Percentiles rank a stretch among this genome's conserved stretches.
Evolutionary conservation across 2,329 filamentous ascomycete genomes (phyloP).

Genomic region (Sarocladiaceae sp.): DNA sequence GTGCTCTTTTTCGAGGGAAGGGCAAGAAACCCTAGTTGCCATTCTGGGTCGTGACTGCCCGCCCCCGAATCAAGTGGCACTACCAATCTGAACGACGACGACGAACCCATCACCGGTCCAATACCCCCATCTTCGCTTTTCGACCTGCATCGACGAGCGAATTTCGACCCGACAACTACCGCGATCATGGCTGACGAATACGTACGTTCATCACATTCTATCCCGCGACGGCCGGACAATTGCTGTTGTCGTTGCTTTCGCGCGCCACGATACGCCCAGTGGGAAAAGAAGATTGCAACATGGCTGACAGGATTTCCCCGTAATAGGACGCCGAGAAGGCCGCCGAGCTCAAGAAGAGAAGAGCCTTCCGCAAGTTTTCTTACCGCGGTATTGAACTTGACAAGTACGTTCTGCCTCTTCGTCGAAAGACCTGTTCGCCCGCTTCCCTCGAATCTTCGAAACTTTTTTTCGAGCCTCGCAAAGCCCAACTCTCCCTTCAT

Average conservation of each 20-base stretch:
- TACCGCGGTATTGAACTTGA: slow-evolving; percentile 99
- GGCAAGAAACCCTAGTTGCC: slow-evolving; percentile 5
- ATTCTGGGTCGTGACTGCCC: slow-evolving; percentile 2
- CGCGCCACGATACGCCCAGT: neutral
- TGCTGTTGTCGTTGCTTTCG: slow-evolving; percentile 1
- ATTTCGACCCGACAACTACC: slow-evolving; percentile 35
- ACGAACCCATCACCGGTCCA: slow-evolving; percentile 13
- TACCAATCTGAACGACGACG: slow-evolving; percentile 7
- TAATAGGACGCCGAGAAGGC: slow-evolving; percentile 90
- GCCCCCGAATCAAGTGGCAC: neutral
- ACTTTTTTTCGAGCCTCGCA: neutral
- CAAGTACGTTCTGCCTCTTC: slow-evolving; percentile 63
- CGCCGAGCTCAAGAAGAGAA: slow-evolving; percentile 99
- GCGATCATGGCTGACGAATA: slow-evolving; percentile 85
- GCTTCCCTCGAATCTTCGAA: neutral
- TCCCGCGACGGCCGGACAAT: neutral
- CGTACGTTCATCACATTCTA: slow-evolving; percentile 50
- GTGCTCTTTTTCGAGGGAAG: no score
- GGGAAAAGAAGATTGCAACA: slow-evolving; percentile 4
- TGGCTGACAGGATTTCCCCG: slow-evolving; percentile 12
- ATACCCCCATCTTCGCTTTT: slow-evolving; percentile 33
- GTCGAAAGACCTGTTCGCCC: slow-evolving; percentile 11
- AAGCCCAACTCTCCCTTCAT: no score
- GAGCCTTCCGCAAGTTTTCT: slow-evolving; percentile 99
- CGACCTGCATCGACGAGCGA: slow-evolving; percentile 39